A percentile compares a stretch with the other conserved stretches of the same genome.
phyloP scores from a whole-genome alignment of 2,329 filamentous ascomycete species.

The Colletotrichum godetiae region DNA sequence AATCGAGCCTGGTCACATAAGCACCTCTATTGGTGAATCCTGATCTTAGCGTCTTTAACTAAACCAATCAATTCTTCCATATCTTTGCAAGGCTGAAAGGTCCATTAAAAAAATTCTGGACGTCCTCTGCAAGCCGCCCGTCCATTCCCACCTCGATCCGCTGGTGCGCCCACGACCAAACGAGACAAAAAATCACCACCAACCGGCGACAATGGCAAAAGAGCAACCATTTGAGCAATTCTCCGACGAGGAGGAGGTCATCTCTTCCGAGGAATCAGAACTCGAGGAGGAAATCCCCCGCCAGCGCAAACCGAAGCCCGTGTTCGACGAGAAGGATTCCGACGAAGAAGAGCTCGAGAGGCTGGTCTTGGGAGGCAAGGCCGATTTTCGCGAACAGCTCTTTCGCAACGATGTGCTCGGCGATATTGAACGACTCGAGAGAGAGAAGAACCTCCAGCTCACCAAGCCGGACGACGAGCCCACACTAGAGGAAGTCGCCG shows the following conservation, averaged over 20 bases:
- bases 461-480: constrained; percentile 53
- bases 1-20: background rate
- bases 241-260: constrained; percentile 34
- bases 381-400: constrained; percentile 82
- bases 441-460: constrained; percentile 47
- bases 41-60: accelerated
- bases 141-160: background rate
- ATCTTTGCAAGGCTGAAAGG: constrained; percentile 25
- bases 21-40: background rate
- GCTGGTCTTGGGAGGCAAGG: constrained; percentile 87
- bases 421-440: constrained; percentile 43
- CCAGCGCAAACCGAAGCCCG: constrained; percentile 38
- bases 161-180: constrained; percentile 8
- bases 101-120: constrained; percentile 36
- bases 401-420: constrained; percentile 62
- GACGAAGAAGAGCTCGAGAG: constrained; percentile 88
- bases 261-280: constrained; percentile 36
- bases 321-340: constrained; percentile 75
- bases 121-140: background rate
- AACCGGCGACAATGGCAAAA: constrained; percentile 32
- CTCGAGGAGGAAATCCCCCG: constrained; percentile 40
- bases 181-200: background rate
- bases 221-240: constrained; percentile 36
- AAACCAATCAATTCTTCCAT: background rate
- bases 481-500: constrained; percentile 71